phyloP scores from a whole-genome alignment of 352 stramenopile species.

The Phytophthora melonis region DNA sequence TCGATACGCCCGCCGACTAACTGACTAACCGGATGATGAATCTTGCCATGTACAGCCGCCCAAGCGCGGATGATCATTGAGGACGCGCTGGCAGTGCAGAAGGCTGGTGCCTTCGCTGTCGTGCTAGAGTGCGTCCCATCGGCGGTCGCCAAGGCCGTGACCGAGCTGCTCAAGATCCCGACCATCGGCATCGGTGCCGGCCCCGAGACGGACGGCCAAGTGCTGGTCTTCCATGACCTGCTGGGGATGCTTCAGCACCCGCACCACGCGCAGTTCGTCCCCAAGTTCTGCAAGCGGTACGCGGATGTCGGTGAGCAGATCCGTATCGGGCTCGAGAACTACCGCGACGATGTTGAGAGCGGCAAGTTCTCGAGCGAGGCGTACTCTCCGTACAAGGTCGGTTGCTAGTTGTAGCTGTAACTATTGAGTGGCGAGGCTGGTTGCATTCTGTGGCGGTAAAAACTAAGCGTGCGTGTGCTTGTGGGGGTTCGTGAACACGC shows the following conservation, averaged over 20 bases:
- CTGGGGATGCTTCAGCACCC: constrained; percentile 98
- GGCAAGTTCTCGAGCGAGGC: constrained; percentile 94
- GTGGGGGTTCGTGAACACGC: background rate
- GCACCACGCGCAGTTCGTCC: constrained; percentile 95
- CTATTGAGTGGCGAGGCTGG: background rate
- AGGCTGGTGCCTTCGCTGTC: constrained; percentile 96
- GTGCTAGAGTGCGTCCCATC: constrained; percentile 88
- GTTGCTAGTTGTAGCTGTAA: background rate
- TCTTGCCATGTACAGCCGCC: constrained; percentile 26
- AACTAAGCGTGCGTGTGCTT: background rate
- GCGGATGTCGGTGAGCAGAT: constrained; percentile 95
- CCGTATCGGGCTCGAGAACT: constrained; percentile 94
- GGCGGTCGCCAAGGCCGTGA: constrained; percentile 94
- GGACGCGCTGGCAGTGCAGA: constrained; percentile 95
- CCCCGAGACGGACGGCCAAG: constrained; percentile 93
- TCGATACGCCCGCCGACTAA: too few species aligned
- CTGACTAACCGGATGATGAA: too few species aligned
- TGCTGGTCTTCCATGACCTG: constrained; percentile 99
- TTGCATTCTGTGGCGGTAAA: background rate
- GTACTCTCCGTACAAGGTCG: constrained; percentile 96
- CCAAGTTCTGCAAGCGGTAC: constrained; percentile 99
- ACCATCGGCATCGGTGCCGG: constrained; percentile 99
- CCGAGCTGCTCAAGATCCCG: constrained; percentile 96
- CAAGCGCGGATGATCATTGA: constrained; percentile 95
- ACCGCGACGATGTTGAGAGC: constrained; percentile 96